Evolutionary conservation across 1,284 basidiomycete genomes (phyloP), one percentile per base, ranked within the genome.

Genomic region (Sporisorium sorghi): DNA sequence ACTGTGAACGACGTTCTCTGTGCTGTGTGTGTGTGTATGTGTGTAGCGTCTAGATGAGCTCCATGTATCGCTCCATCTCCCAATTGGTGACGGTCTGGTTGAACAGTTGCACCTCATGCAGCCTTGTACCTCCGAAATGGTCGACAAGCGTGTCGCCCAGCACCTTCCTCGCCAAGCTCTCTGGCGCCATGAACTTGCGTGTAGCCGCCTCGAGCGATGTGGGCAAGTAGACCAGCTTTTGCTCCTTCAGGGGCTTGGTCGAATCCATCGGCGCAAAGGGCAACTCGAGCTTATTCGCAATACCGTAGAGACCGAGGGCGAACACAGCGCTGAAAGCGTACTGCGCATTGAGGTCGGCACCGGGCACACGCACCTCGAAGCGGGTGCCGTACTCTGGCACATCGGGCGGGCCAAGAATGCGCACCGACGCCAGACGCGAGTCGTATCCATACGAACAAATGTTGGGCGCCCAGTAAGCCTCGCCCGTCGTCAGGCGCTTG

Each of bases 331-430:
- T 90, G 49, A 97, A 87, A 0, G 93, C 90, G 76, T 91, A 93
- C 85, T 94, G 92, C 0, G 94, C 91, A 85, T 96, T 94, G 88
- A 97, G 93, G 82, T 98, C 95, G 40, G 95, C 95, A 19, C 96
- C 95, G 3, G 96, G 94, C n/a, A 98, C 90, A 49, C 95, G 91
- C 46, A 97, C 86, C 85, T 97, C 94, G 77, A 97, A 89, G 48
- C 96, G 88, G 1, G 96, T 96, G 3, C 92, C 93, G 8, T 90
- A 86, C 11, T 89, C 88, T 5, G 91, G 89, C 10, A 91, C 91
- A 7, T 92, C 91, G 0, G 95, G 96, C 2, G 95, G 93, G 0
- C 91, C 91, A 78, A 98, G 90, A 76, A 98, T 91, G 42, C 95
- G 90, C 58, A 98, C 89, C 11, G 93, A 94, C 2, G 93, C 94